Conservation (phyloP, 2,329 filamentous ascomycete species). For the Dactylella cylindrospora region DNA sequence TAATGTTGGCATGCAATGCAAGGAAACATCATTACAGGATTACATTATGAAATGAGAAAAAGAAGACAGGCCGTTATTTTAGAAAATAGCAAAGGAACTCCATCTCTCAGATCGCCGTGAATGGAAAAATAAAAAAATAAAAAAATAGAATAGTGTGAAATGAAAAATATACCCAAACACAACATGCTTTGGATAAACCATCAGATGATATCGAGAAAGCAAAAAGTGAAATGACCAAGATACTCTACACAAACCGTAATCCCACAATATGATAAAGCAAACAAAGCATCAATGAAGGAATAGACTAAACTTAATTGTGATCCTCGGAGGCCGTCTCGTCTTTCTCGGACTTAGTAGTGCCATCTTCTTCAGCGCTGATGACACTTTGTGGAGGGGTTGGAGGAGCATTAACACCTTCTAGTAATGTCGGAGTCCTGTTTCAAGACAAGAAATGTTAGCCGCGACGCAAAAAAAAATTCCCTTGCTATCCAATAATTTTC, state of each 20-base stretch:
- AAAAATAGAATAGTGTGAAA: constrained; percentile 9
- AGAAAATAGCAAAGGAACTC: background rate
- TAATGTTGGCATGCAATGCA: no score
- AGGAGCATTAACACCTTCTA: constrained; percentile 34
- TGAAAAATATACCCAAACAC: constrained; percentile 18
- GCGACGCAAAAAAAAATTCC: no score
- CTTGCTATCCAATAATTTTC: no score
- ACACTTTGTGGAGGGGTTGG: constrained; percentile 30
- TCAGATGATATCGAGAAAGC: constrained; percentile 3
- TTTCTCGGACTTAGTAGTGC: constrained; percentile 9
- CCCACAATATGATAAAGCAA: background rate
- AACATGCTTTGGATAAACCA: constrained; percentile 18
- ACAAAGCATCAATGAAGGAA: background rate
- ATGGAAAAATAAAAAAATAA: constrained; percentile 7
- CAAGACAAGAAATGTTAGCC: constrained; percentile 13
- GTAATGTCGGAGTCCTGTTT: constrained; percentile 36
- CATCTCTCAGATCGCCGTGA: no score
- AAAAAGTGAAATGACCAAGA: background rate
- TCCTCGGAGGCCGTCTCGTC: constrained; percentile 4
- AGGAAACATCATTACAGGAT: constrained; percentile 27
- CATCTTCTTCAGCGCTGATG: constrained; percentile 31
- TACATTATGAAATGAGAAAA: constrained; percentile 10
- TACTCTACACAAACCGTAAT: background rate
- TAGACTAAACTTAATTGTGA: constrained; percentile 1
- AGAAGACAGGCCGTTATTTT: background rate